Evolutionary conservation across 2,329 filamentous ascomycete genomes (phyloP), one percentile per base, ranked within the genome.

Genomic region (Phialocephala subalpina): DNA sequence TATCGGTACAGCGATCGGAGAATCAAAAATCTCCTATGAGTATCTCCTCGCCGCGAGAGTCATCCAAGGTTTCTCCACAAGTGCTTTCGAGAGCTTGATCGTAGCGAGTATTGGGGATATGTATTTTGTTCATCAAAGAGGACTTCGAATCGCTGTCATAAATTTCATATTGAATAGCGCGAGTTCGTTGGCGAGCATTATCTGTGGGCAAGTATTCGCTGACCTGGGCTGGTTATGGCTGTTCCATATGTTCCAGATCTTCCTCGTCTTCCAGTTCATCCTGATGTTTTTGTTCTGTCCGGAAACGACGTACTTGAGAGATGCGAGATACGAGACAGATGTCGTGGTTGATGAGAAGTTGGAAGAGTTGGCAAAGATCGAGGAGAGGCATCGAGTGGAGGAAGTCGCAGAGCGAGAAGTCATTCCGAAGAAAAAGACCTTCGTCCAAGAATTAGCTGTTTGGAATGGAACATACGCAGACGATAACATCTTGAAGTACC

Each of bases 1-100:
- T 25, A 58, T 68, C n/a, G 69, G 70, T 18, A 69, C 65, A 6
- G 62, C 61, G 3, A 66, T 68, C 55, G 68, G 65, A 33, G 57
- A 62, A 58, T 42, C 59, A 16, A 58, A 27, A 20, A 62, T 47
- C 14, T 64, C 55, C 25, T 70, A 69, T 52, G 29, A 62, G 7
- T 66, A 66, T 18, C 63, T 72, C 6, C 58, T 72, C 16, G 70
- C 62, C 2, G 70, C 69, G 25, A 69, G 70, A 16, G 66, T 72
- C 42, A 60, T 62, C 18, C 60, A 62, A 47, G 60, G 60, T 25
- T 62, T 62, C 38, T 42, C 36, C 2, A 62, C 60, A 1, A 35
- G 35, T 35, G 60, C 60, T 7, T 62, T 56, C 25, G 60, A 62
- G 18, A 56, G 35, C 18, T 22, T 62, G 5, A 56, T 62, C 27